Evolutionary conservation across 129 eudicot genomes (phyloP).

Genomic region (Mikania micrantha): DNA sequence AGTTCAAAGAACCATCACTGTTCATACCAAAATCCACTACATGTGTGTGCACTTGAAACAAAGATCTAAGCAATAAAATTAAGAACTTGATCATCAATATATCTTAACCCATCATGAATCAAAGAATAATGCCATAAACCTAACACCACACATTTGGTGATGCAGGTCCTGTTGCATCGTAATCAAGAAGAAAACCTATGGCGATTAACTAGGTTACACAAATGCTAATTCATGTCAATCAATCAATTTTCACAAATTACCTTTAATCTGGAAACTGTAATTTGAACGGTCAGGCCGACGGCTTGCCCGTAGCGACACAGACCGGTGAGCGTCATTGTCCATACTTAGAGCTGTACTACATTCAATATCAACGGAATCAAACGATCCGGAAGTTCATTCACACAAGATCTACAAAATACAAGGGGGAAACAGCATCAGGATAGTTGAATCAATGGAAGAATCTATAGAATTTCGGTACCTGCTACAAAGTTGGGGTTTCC

Average conservation of each 20-base stretch:
- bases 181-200: no score
- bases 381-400: neutral
- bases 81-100: neutral
- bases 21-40: neutral
- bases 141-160: neutral
- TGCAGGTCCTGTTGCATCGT: no score
- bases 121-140: neutral
- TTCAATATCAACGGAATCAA: slow-evolving; percentile 7
- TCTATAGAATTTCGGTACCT: neutral
- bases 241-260: slow-evolving; percentile 14
- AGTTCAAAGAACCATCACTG: slow-evolving; percentile 6
- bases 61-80: neutral
- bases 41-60: neutral
- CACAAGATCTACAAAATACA: slow-evolving; percentile 9
- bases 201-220: neutral
- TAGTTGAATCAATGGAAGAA: neutral
- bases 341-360: slow-evolving; percentile 18
- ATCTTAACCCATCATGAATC: neutral
- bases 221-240: neutral
- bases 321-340: slow-evolving; percentile 40
- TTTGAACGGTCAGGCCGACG: slow-evolving; percentile 44
- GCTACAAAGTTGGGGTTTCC: neutral
- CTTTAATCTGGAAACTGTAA: slow-evolving; percentile 26
- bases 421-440: neutral
- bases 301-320: slow-evolving; percentile 45